Evolutionary conservation across 371 early-diverging fungal species (phyloP), one percentile per base, ranked within the genome.

Genomic region (Choanephora cucurbitarum): DNA sequence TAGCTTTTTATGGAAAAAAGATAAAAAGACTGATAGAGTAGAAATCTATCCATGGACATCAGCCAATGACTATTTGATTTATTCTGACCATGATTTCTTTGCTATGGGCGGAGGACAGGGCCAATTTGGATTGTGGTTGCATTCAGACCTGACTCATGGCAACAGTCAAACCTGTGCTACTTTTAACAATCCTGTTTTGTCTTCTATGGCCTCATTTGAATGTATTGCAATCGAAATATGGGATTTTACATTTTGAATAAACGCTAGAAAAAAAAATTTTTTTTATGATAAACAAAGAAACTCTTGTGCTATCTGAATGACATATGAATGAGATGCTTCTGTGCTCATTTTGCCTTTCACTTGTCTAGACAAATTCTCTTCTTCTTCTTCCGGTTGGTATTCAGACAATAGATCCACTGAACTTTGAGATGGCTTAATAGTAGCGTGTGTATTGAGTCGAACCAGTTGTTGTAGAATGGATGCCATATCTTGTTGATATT

Each of bases 61-160:
- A 23, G 43, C 54, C 19, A 74, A 74, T 39, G 61, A 68, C 22
- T 71, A 74, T 24, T 13, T 74, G 21, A 57, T 70, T n/a, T 71
- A 68, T 45, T 66, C 71, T 1, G 57, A 66, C 39, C 57, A 52
- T 19, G 57, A 66, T 14, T 64, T 59, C 24, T 47, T 74, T 23
- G 60, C 67, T 5, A 42, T 74, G 19, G 75, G 75, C 17, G 72
- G 72, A 37, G 72, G 75, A 46, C 56, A 73, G 50, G 74, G 74
- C 1, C 50, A 44, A 23, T 69, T 66, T 56, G 75, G 72, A 5
- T 41, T 74, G 13, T 74, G 75, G 71, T 22, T 74, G 11, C 52
- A 74, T 44, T 59, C 64, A 18, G 75, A 74, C 23, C 33, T 74
- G 18, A 58, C 60, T 19, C 75, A 74, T 53, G 71, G 75, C 10